Evolutionary conservation across 192 early-diverging fungal species (phyloP).

Genomic region (Coemansia sp.): DNA sequence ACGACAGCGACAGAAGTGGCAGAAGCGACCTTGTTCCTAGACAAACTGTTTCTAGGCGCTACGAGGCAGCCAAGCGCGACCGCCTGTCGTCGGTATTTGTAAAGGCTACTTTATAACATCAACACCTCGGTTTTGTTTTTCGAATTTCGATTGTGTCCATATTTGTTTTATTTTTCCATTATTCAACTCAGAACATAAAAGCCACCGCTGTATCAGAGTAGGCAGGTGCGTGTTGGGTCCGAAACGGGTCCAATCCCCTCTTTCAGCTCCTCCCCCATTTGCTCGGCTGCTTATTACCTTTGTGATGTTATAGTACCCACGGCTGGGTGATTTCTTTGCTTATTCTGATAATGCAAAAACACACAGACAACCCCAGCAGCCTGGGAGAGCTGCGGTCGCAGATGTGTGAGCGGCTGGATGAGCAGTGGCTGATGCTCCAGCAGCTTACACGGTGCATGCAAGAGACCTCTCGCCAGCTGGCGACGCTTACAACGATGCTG

Average conservation of each 20-base stretch:
- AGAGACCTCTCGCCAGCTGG: constrained; percentile 27
- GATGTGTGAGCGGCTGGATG: constrained; percentile 35
- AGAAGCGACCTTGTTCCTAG: background rate
- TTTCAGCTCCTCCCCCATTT: background rate
- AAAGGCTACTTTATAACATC: background rate
- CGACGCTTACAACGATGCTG: constrained; percentile 9
- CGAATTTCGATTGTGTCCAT: background rate
- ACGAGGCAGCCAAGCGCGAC: constrained; percentile 33
- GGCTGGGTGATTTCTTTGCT: too few species aligned
- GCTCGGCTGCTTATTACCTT: too few species aligned
- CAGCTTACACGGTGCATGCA: constrained; percentile 39
- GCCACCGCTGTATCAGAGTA: background rate
- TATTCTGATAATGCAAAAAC: background rate
- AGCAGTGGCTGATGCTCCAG: constrained; percentile 44
- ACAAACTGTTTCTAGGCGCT: constrained; percentile 12
- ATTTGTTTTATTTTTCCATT: constrained; percentile 6
- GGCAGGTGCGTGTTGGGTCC: background rate
- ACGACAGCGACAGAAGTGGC: constrained; percentile 21
- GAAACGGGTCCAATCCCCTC: background rate
- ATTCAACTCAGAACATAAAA: background rate
- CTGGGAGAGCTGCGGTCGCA: constrained; percentile 27
- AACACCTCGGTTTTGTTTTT: background rate
- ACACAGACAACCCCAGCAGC: background rate
- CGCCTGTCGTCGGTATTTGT: constrained; percentile 34
- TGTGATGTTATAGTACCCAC: background rate